Percentiles rank a stretch among this genome's conserved stretches.
phyloP scores from a whole-genome alignment of 345 rosid species.

The Bruguiera gymnorhiza region DNA sequence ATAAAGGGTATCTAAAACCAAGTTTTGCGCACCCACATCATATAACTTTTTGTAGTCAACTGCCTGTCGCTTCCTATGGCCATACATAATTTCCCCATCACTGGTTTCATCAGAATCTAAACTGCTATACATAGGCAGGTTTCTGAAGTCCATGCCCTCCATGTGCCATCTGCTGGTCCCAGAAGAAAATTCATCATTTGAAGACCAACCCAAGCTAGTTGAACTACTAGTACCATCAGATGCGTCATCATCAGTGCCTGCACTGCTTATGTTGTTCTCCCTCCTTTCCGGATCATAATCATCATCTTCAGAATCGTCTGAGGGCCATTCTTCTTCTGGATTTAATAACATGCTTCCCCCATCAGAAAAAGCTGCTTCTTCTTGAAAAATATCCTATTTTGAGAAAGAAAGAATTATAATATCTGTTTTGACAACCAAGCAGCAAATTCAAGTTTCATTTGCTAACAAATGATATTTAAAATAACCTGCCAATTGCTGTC shows the following conservation, averaged over 20 bases:
- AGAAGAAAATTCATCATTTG: conserved; percentile 52
- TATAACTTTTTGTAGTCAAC: conserved; percentile 86
- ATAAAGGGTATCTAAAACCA: too few relatives aligned
- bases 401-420: neutral
- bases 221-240: conserved; percentile 48
- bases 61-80: conserved; percentile 72
- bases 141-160: conserved; percentile 24
- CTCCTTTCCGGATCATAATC: conserved; percentile 81
- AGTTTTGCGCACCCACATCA: conserved; percentile 52
- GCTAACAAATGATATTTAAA: conserved; percentile 6
- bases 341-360: conserved; percentile 45
- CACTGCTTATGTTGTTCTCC: conserved; percentile 47
- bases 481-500: conserved; percentile 79
- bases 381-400: conserved; percentile 76
- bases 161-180: conserved; percentile 41
- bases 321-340: conserved; percentile 85
- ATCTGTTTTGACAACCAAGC: conserved; percentile 17
- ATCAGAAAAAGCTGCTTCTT: conserved; percentile 66
- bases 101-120: conserved; percentile 53
- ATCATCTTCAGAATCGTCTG: conserved; percentile 91
- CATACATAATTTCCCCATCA: conserved; percentile 58
- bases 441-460: conserved; percentile 7
- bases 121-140: conserved; percentile 37
- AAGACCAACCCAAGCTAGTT: conserved; percentile 76
- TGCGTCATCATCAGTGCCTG: conserved; percentile 44